Base-by-base conservation (phyloP, 306 rosid species). In the Medicago lupulina region DNA sequence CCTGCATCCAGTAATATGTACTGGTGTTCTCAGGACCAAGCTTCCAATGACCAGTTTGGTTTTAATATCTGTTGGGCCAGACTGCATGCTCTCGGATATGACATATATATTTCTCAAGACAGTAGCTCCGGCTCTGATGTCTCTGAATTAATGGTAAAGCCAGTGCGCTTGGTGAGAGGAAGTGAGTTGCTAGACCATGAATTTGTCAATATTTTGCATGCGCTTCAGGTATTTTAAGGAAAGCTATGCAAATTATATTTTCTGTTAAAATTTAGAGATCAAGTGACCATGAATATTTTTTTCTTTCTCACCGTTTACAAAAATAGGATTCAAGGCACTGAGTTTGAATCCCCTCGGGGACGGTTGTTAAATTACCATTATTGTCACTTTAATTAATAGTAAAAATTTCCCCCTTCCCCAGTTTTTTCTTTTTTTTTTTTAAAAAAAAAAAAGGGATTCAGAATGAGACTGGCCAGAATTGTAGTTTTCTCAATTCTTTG, bases 41-140 rank as follows among this genome's bases (percentile, higher is more conserved):
- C 84, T 79, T 79, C 91, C 15, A 43, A 77, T 54, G 39, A 51
- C 15, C 78, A 70, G 72, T 64, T 47, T 7, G 97, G 99, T 65
- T 92, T 92, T 76, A 88, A 92, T 76, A 82, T 95, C 73, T 95
- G 97, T 79, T 90, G 86, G 93, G 99, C 93, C 43, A 88, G 99
- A 81, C 76, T 95, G 79, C 91, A 81, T 55, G 76, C 81, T 58
- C 90, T 89, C 46, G 97, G 99, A 76, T 95, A 85, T 23, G 85
- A 75, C 76, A 53, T 89, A 54, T 78, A 78, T 82, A 75, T 82
- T 80, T 78, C 86, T 70, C 73, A 80, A 70, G 89, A 89, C 18
- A 50, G 31, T 54, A 40, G 71, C 75, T 58, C 67, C 28, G 61
- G 77, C 60, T 85, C 77, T 18, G 88, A 90, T 79, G 84, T 70